Evolutionary conservation across 768 basidiomycete species (phyloP), one percentile per base, ranked within the genome.

Genomic region (Pleurotus pulmonarius): DNA sequence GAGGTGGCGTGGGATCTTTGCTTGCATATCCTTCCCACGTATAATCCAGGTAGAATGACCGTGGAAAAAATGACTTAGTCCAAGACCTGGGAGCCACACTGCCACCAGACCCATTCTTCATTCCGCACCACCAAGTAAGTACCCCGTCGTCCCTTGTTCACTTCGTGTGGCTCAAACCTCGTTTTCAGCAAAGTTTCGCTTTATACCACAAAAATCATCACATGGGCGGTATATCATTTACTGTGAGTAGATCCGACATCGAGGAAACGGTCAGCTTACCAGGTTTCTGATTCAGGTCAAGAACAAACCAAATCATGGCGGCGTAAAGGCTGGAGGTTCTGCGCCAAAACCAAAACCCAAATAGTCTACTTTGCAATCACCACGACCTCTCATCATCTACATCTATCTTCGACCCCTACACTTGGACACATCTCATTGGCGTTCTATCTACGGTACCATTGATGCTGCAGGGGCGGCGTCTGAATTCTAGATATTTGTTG

Each of bases 251-350:
- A n/a, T 44, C n/a, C 41, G 2, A 16, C 41, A 15, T 15, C 20
- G 9, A 44, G 41, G 20, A 5, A 16, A 22, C n/a, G 41, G 1
- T 44, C 41, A n/a, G 13, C n/a, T n/a, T 3, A n/a, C 15, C 1
- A 3, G 11, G 6, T 22, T 44, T 44, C n/a, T n/a, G n/a, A 16
- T 1, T n/a, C 7, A 53, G 51, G 51, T 53, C n/a, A 53, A 53
- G 51, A 53, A 53, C 51, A 53, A 53, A 53, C 51, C 51, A 25
- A 53, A 53, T 53, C 51, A 53, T 41, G 51, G 51, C 16, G 51
- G 51, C 15, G 51, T 53, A 5, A 53, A 53, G 37, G 51, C 37
- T n/a, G 51, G 51, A 4, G 41, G 41, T 13, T 2, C n/a, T n/a
- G 20, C n/a, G 11, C n/a, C 41, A 3, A 44, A 44, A 15, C 16